phyloP scores from a whole-genome alignment of 75 land plant species.

The Picea sitchensis region DNA sequence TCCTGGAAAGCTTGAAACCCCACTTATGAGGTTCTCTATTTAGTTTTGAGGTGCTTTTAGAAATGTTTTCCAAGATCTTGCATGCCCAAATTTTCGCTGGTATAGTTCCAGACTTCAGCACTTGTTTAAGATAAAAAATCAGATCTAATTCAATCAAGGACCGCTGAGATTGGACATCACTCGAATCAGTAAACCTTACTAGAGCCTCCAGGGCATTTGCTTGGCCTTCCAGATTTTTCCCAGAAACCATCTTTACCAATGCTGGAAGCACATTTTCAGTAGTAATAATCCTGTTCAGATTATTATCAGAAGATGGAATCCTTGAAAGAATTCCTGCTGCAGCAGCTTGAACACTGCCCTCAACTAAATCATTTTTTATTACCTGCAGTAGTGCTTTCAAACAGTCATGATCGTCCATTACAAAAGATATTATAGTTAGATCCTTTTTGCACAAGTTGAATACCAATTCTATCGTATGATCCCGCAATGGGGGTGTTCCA shows the following conservation, averaged over 20 bases:
- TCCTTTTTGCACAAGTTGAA: neutral
- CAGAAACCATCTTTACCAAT: constrained; percentile 5
- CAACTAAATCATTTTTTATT: constrained; percentile 2
- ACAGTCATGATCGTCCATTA: neutral
- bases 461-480: neutral
- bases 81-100: constrained; percentile 17
- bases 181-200: constrained; percentile 10
- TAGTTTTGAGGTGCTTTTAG: constrained; percentile 5
- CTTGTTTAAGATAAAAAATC: constrained; percentile 10
- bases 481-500: neutral
- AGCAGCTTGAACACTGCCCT: constrained; percentile 12
- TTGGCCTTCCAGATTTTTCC: neutral
- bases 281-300: constrained; percentile 7
- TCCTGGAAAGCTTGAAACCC: neutral
- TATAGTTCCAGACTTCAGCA: constrained; percentile 17
- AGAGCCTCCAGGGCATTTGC: constrained; percentile 16
- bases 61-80: constrained; percentile 12
- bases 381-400: neutral
- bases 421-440: neutral
- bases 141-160: constrained; percentile 6
- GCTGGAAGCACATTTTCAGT: constrained; percentile 9
- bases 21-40: constrained; percentile 8
- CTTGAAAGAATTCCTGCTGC: constrained; percentile 17
- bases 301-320: constrained; percentile 11
- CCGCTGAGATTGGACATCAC: constrained; percentile 7